Evolutionary conservation across 768 basidiomycete genomes (phyloP), one percentile per base, ranked within the genome.

Genomic region (Hydnum rufescens): DNA sequence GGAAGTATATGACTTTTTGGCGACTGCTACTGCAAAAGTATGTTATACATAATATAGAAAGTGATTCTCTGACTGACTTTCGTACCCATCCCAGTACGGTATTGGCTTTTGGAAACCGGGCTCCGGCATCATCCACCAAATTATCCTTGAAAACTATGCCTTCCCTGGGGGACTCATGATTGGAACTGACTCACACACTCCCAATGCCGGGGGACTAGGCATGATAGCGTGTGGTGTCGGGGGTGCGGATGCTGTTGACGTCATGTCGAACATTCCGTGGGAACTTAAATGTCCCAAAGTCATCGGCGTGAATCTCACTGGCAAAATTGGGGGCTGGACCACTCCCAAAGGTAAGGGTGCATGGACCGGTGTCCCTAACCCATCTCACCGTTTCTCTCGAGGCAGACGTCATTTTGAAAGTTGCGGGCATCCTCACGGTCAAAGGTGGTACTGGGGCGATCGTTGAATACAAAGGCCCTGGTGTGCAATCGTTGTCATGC

Each of bases 131-230:
- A 96, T 99, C 59, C 88, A 92, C 68, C 90, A 97, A 71, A 97
- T 97, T 64, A 89, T 99, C 64, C 76, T 97, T 62, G 93, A 99
- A 68, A 96, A 97, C 74, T 97, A 99, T 66, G 95, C 92, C 3
- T 92, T 96, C 78, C 93, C 93, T 51, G 93, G 93, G 71, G 87
- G 92, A 62, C 75, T 99, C 55, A 97, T 99, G 93, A 96, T 99
- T 60, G 95, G 95, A 65, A 97, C 93, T 54, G 95, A 99, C 71
- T 97, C 93, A 30, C 90, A 99, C 70, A 96, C 95, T 4, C 95
- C 95, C 48, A 97, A 97, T 64, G 95, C 95, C 56, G 95, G 95
- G 66, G 95, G 95, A 73, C 80, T 99, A 59, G 95, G 92, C 60
- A 97, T 97, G 95, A 74, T 96, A 65, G 93, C 93, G 44, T 93